phyloP scores from a whole-genome alignment of 371 early-diverging fungal genomes.

The Apophysomyces variabilis region DNA sequence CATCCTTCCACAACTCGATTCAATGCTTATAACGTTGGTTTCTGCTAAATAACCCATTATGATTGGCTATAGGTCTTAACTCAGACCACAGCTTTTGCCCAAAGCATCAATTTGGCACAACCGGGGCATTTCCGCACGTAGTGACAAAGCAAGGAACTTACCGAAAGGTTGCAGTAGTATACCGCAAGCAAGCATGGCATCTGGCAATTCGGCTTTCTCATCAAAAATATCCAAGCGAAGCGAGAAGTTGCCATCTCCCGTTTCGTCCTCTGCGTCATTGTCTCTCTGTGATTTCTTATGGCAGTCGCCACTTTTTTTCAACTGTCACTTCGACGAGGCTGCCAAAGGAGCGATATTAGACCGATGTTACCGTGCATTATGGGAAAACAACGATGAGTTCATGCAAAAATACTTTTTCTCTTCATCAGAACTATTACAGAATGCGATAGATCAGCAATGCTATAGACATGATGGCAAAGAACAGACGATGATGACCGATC shows the following conservation, averaged over 20 bases:
- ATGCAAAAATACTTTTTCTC: slow-evolving; percentile 55
- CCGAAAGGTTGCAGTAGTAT: background rate
- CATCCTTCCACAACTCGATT: no score
- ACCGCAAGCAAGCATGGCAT: slow-evolving; percentile 6
- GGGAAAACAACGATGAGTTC: slow-evolving; percentile 51
- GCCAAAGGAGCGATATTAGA: slow-evolving; percentile 53
- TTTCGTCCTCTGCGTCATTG: slow-evolving; percentile 12
- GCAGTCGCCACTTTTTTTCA: slow-evolving; percentile 49
- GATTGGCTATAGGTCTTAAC: no score
- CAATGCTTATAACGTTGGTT: no score
- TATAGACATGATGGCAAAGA: slow-evolving; percentile 18
- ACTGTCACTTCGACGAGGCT: slow-evolving; percentile 50
- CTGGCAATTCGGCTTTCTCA: background rate
- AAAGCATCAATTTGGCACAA: background rate
- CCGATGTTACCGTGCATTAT: slow-evolving; percentile 55
- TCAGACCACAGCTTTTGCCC: no score
- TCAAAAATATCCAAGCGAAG: slow-evolving; percentile 4
- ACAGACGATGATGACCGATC: slow-evolving; percentile 17
- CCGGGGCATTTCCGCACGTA: background rate
- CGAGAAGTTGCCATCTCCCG: slow-evolving; percentile 6
- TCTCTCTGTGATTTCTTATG: slow-evolving; percentile 44
- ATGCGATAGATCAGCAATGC: slow-evolving; percentile 36
- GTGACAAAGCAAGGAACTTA: background rate
- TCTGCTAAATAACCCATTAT: no score
- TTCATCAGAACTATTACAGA: slow-evolving; percentile 43